These are phyloP conservation scores for Boechera retrofracta DNA, from an alignment of 345 rosid species.

Conservation along the genomic window DNA sequence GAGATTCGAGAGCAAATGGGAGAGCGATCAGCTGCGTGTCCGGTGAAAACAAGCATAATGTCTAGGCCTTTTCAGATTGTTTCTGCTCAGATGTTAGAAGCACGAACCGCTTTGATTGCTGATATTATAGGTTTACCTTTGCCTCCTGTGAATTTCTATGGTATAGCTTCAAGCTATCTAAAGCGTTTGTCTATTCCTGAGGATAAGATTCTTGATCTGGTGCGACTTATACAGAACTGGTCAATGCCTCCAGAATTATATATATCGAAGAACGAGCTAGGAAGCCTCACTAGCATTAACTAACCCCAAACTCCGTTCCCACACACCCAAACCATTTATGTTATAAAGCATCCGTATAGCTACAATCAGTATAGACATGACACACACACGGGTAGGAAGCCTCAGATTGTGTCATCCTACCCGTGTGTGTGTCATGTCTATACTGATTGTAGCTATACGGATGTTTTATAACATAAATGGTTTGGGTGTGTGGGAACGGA, in stretches of 20 bases:
- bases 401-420: slow-evolving; percentile 50
- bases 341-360: slow-evolving; percentile 64
- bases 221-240: slow-evolving; percentile 66
- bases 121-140: slow-evolving; percentile 65
- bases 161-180: slow-evolving; percentile 64
- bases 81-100: slow-evolving; percentile 63
- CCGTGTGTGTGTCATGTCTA: slow-evolving; percentile 66
- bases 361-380: slow-evolving; percentile 67
- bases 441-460: slow-evolving; percentile 62
- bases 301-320: slow-evolving; percentile 55
- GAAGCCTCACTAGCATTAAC: slow-evolving; percentile 15
- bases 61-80: slow-evolving; percentile 60
- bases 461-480: slow-evolving; percentile 68
- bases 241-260: slow-evolving; percentile 78
- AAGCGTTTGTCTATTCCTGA: slow-evolving; percentile 57
- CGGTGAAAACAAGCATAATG: slow-evolving; percentile 64
- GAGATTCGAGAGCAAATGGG: slow-evolving; percentile 66
- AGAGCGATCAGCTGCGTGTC: slow-evolving; percentile 59
- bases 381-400: slow-evolving; percentile 63
- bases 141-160: slow-evolving; percentile 76
- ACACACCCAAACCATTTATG: slow-evolving; percentile 66
- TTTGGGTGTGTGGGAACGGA: slow-evolving; percentile 68
- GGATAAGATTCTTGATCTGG: slow-evolving; percentile 60
- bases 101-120: slow-evolving; percentile 66
- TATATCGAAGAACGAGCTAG: slow-evolving; percentile 55